A percentile compares a stretch with the other conserved stretches of the same genome.
phyloP scores from a whole-genome alignment of 2,329 filamentous ascomycete species.

The Monilinia polystroma region DNA sequence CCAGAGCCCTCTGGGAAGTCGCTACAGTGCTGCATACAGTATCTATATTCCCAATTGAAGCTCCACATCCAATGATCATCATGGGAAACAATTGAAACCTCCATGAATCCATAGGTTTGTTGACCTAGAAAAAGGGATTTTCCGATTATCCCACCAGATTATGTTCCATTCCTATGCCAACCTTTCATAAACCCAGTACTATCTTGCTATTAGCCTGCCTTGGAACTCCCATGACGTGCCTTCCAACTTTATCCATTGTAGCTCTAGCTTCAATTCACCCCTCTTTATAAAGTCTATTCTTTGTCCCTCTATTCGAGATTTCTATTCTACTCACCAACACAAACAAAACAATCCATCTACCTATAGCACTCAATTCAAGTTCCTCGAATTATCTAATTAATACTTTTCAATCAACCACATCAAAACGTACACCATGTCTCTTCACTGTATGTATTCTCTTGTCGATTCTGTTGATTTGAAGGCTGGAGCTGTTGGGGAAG shows the following conservation, averaged over 20 bases:
- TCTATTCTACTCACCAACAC: neutral
- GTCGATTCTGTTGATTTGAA: neutral
- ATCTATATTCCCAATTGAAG: too few relatives aligned
- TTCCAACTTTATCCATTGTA: constrained; percentile 21
- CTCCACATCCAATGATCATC: too few relatives aligned
- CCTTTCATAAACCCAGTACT: neutral
- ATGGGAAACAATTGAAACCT: too few relatives aligned
- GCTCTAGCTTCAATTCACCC: constrained; percentile 17
- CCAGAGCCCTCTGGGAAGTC: too few relatives aligned
- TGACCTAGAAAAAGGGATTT: constrained; percentile 1
- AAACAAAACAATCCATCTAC: neutral
- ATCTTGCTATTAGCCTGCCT: neutral
- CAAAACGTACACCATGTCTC: constrained; percentile 34
- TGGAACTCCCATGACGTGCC: constrained; percentile 20
- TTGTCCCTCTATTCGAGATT: constrained; percentile 6
- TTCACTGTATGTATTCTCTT: constrained; percentile 33
- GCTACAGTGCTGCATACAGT: too few relatives aligned
- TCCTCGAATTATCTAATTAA: constrained; percentile 24
- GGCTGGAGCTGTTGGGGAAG: neutral
- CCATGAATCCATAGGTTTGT: neutral
- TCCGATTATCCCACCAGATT: neutral
- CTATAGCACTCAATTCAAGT: constrained; percentile 2
- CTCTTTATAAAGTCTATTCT: constrained; percentile 14
- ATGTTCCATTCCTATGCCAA: neutral
- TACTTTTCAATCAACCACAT: constrained; percentile 24